Percentiles rank a stretch among this genome's conserved stretches.
Evolutionary conservation across 2,329 filamentous ascomycete genomes (phyloP).

Genomic region (Plectosphaerella cucumerina): DNA sequence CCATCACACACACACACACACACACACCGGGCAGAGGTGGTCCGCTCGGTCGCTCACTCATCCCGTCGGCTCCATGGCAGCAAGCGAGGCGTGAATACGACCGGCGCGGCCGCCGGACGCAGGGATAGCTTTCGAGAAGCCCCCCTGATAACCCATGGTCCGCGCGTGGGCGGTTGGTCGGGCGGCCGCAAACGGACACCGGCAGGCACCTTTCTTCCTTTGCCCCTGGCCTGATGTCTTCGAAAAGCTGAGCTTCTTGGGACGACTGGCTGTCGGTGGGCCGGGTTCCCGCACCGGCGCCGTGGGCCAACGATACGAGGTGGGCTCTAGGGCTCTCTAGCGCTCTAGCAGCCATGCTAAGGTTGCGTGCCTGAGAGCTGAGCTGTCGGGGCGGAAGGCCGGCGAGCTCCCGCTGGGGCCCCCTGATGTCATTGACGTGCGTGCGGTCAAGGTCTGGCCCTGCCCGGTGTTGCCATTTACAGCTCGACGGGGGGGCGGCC

Average conservation of each 20-base stretch:
- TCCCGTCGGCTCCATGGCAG: neutral
- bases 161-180: too few species aligned
- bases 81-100: too few species aligned
- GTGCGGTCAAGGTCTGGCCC: neutral
- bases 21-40: neutral
- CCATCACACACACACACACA: neutral
- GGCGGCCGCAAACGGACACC: too few species aligned
- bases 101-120: neutral
- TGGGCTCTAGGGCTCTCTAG: neutral
- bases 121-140: neutral
- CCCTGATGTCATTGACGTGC: neutral
- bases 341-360: neutral
- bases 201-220: too few species aligned
- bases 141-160: too few species aligned
- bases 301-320: conserved; percentile 8
- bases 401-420: neutral
- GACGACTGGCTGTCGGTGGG: neutral
- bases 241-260: too few species aligned
- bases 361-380: neutral
- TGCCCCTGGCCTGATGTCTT: too few species aligned
- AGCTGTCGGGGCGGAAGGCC: neutral
- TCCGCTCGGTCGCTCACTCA: neutral
- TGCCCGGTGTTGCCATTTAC: too few species aligned
- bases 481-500: too few species aligned
- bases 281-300: neutral